phyloP scores from a whole-genome alignment of 1,284 basidiomycete species.

The Ustilago hordei region DNA sequence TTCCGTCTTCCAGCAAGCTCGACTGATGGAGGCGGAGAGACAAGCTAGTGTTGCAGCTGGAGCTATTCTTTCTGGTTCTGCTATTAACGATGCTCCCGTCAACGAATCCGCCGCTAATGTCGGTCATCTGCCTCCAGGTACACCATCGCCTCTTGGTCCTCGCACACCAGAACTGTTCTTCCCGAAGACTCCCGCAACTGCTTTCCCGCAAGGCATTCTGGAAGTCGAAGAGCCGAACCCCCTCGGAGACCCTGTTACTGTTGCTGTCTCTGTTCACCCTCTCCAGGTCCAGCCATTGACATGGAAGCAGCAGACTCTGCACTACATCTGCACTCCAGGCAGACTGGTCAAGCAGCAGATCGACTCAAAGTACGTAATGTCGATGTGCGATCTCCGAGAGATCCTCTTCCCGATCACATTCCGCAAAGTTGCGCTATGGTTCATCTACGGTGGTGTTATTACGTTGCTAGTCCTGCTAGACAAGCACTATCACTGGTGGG shows the following conservation, averaged over 20 bases:
- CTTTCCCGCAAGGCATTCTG: constrained; percentile 11
- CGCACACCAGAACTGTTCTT: constrained; percentile 15
- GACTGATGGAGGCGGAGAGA: constrained; percentile 36
- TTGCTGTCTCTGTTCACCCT: constrained; percentile 2
- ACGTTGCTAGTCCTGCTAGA: constrained; percentile 33
- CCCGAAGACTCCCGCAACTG: constrained; percentile 25
- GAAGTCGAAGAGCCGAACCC: constrained; percentile 7
- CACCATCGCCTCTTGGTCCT: constrained; percentile 12
- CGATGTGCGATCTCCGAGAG: constrained; percentile 36
- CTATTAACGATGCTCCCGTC: constrained; percentile 4
- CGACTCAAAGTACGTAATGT: constrained; percentile 27
- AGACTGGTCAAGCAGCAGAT: constrained; percentile 27
- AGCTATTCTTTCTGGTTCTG: constrained; percentile 4
- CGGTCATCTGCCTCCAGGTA: not conserved
- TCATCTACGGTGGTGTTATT: constrained; percentile 34
- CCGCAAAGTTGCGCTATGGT: constrained; percentile 34
- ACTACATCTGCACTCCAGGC: constrained; percentile 18
- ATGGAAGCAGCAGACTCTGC: constrained; percentile 7
- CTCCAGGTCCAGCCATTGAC: not conserved
- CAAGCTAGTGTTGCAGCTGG: constrained; percentile 10
- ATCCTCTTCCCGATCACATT: constrained; percentile 35
- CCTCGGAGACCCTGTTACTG: not conserved
- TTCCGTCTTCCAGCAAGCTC: constrained; percentile 42
- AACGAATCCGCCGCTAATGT: constrained; percentile 3
- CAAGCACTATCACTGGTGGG: constrained; percentile 45